Percentiles rank a stretch among this genome's conserved stretches.
phyloP scores from a whole-genome alignment of 2,329 filamentous ascomycete genomes.

The Kalaharituber pfeilii region DNA sequence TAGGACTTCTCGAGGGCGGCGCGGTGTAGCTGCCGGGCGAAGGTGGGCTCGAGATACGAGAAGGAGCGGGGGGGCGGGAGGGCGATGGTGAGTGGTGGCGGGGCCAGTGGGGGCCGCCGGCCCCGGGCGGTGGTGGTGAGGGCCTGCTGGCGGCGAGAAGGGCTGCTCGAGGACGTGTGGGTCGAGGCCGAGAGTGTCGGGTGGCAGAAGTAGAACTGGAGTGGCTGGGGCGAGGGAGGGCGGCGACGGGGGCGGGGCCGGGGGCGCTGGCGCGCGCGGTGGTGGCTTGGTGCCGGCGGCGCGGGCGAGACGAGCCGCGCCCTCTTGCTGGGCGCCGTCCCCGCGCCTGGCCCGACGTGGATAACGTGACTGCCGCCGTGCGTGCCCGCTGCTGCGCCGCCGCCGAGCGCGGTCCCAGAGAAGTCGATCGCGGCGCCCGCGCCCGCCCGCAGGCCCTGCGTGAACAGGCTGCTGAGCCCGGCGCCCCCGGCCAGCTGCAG shows the following conservation, averaged over 20 bases:
- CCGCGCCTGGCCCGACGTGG: no score
- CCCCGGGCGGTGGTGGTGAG: slow-evolving; percentile 8
- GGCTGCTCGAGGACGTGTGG: slow-evolving; percentile 1
- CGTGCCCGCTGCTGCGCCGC: no score
- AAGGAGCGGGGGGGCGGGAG: slow-evolving; percentile 38
- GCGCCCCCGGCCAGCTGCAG: no score
- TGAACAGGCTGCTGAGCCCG: no score
- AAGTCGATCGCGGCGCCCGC: no score
- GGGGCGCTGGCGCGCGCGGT: no score
- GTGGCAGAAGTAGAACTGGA: slow-evolving; percentile 3
- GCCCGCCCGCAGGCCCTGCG: no score
- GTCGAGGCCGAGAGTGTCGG: slow-evolving; percentile 10
- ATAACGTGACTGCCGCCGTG: no score
- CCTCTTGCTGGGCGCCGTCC: no score
- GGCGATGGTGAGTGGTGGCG: slow-evolving; percentile 22
- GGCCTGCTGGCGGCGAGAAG: slow-evolving; percentile 1
- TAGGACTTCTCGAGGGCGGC: slow-evolving; percentile 45
- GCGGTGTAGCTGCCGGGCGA: slow-evolving; percentile 54
- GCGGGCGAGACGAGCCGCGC: no score
- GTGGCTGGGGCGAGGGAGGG: not conserved
- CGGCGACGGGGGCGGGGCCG: not conserved
- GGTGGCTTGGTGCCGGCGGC: no score
- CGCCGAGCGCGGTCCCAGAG: no score
- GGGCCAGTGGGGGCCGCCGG: slow-evolving; percentile 3
- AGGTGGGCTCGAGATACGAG: slow-evolving; percentile 46